These are phyloP conservation scores for Irineochytrium annulatum DNA, from an alignment of 192 early-diverging fungal species.

Conservation along the genomic window DNA sequence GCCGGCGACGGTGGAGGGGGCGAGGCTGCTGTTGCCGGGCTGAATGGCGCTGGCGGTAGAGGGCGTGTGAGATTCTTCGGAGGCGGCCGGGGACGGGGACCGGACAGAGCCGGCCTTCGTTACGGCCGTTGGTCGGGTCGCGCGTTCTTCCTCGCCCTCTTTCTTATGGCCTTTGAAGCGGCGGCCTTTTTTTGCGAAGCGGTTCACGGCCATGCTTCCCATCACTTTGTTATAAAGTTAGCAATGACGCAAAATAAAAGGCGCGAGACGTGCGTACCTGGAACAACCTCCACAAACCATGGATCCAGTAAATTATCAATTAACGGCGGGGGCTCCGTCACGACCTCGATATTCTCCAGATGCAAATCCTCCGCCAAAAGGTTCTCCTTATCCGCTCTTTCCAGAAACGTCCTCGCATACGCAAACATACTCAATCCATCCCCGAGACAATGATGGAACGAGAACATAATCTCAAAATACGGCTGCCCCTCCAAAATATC, in stretches of 20 bases:
- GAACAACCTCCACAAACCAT: conserved; percentile 32
- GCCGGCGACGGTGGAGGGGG: neutral
- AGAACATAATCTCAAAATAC: conserved; percentile 40
- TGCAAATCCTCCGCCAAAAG: conserved; percentile 25
- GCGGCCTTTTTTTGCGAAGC: conserved; percentile 5
- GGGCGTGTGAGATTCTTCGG: too few relatives aligned
- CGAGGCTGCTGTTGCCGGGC: neutral
- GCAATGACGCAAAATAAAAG: too few relatives aligned
- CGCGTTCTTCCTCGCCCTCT: neutral
- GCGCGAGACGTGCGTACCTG: too few relatives aligned
- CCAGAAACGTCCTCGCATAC: conserved; percentile 28
- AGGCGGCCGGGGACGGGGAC: neutral
- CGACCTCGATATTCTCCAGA: conserved; percentile 18
- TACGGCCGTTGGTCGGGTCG: neutral
- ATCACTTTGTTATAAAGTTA: too few relatives aligned
- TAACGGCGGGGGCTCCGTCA: conserved; percentile 26
- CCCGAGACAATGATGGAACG: conserved; percentile 46
- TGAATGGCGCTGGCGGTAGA: neutral
- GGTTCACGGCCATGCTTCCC: conserved; percentile 12
- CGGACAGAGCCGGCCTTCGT: neutral
- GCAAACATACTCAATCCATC: conserved; percentile 42
- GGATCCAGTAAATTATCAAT: conserved; percentile 42
- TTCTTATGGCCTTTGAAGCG: conserved; percentile 13
- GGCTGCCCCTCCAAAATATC: neutral
- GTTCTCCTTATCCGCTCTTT: conserved; percentile 9